Evolutionary conservation across 805 yeast species (phyloP), one percentile per base, ranked within the genome.

Genomic region (Candida parachauliodes): DNA sequence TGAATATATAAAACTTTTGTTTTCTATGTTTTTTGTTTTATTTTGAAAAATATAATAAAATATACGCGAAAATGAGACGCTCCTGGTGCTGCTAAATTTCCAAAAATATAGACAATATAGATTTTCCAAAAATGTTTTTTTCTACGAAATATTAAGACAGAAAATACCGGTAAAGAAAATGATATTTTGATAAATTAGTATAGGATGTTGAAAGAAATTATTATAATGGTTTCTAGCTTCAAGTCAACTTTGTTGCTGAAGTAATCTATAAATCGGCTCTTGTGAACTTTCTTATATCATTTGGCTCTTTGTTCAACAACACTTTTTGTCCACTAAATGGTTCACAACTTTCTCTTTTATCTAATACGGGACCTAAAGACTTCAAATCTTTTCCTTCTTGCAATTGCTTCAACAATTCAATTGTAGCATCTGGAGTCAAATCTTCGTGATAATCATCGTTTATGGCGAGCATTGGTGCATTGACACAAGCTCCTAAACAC

Each of bases 401-500:
- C 46, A 85, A 68, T 39, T 73, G 78, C 46, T 79, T 72, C 56
- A 86, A 72, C 32, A 87, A 59, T 43, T 72, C 70, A 24, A 75
- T 72, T 19, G 83, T 76, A 32, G 75, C 72, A 46, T 81, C 83
- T 17, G 79, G 71, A 24, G 89, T 82, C 62, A 86, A 72, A 60
- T 86, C 95, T 65, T 86, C 95, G 54, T 72, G 81, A 64, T 69
- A 86, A 57, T 83, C 88, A 62, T 86, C 95, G 60, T 84, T 85
- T 37, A 86, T 66, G 44, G 86, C 94, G 39, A 87, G 69, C 87
- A 86, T 86, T 37, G 95, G 95, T 6, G 85, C 95, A 60, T 86
- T 86, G 35, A 86, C 88, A 71, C 95, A 86, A 3, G 95, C 95
- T 41, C 95, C 95, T 35, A 85, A 76, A 65, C 95, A 86, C 65